Percentiles rank a stretch among this genome's conserved stretches.
Conservation (phyloP, 2,329 filamentous ascomycete species). For the Cladorrhinum sp. region DNA sequence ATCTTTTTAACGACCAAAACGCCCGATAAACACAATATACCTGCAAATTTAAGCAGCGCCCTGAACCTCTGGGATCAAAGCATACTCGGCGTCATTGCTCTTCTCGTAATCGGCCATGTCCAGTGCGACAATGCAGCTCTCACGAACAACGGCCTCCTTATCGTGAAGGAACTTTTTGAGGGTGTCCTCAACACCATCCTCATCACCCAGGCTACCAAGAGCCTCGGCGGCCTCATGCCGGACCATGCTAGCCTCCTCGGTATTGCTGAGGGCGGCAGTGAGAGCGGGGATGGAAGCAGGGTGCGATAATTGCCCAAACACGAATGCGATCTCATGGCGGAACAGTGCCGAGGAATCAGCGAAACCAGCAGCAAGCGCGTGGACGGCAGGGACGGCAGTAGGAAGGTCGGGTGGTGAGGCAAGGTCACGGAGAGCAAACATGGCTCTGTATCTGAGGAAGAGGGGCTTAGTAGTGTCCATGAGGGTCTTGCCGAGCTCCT, state of each 20-base stretch:
- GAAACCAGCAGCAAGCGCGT: slow-evolving; percentile 81
- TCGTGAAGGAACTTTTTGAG: slow-evolving; percentile 83
- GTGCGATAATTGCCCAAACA: slow-evolving; percentile 93
- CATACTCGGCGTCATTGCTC: slow-evolving; percentile 85
- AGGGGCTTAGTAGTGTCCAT: slow-evolving; percentile 77
- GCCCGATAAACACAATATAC: slow-evolving; percentile 23
- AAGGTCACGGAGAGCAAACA: slow-evolving; percentile 95
- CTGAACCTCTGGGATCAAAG: slow-evolving; percentile 69
- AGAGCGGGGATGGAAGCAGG: slow-evolving; percentile 95
- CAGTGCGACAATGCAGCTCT: slow-evolving; percentile 90
- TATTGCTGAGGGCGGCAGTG: slow-evolving; percentile 71
- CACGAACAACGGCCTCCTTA: slow-evolving; percentile 86
- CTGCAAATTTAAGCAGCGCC: slow-evolving; percentile 37
- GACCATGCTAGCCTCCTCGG: slow-evolving; percentile 89
- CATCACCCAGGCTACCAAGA: slow-evolving; percentile 87
- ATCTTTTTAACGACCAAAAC: slow-evolving; percentile 17
- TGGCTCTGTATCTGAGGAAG: slow-evolving; percentile 92
- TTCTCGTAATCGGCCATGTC: slow-evolving; percentile 99
- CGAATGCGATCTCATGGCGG: slow-evolving; percentile 96
- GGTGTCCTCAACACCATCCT: slow-evolving; percentile 86
- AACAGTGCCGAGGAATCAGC: slow-evolving; percentile 86
- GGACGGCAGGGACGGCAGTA: slow-evolving; percentile 82
- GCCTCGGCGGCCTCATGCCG: slow-evolving; percentile 96
- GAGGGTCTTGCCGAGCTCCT: slow-evolving; percentile 70
- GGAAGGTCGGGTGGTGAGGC: slow-evolving; percentile 89